Evolutionary conservation across 202 grass and related monocot species (phyloP).

Genomic region (Bolboschoenoplectus hybrid): DNA sequence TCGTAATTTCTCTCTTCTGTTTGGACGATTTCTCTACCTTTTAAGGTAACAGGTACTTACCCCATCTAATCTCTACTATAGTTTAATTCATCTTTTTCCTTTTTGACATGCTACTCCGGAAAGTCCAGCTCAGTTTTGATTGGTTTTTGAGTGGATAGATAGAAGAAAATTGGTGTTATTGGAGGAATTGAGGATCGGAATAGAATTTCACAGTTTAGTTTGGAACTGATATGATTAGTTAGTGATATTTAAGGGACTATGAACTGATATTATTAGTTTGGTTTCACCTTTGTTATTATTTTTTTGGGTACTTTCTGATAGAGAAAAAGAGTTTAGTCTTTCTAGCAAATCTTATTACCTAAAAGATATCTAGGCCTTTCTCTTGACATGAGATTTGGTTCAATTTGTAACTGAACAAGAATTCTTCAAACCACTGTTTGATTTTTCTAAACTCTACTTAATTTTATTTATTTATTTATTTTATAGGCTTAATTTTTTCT

Average conservation of each 20-base stretch:
- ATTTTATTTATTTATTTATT: too few relatives aligned
- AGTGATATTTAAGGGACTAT: neutral
- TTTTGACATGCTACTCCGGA: neutral
- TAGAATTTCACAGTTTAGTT: neutral
- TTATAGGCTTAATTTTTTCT: too few relatives aligned
- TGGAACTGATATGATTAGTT: neutral
- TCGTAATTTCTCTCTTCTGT: neutral
- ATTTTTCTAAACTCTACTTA: too few relatives aligned
- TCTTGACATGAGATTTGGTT: constrained; percentile 15
- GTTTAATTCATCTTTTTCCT: constrained; percentile 12
- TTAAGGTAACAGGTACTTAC: constrained; percentile 15
- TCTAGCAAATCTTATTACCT: neutral
- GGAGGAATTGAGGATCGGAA: neutral
- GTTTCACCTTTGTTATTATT: neutral
- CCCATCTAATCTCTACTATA: neutral
- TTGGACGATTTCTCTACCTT: neutral
- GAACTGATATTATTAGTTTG: neutral
- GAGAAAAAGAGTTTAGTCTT: neutral
- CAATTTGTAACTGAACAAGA: neutral
- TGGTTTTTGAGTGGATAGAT: constrained; percentile 18
- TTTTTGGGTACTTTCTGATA: neutral
- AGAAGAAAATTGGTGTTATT: neutral
- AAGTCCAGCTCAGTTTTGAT: constrained; percentile 22
- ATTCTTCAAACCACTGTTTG: too few relatives aligned
- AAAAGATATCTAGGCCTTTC: neutral